Conservation (phyloP, 345 rosid species). For the Erodium maritimum region DNA sequence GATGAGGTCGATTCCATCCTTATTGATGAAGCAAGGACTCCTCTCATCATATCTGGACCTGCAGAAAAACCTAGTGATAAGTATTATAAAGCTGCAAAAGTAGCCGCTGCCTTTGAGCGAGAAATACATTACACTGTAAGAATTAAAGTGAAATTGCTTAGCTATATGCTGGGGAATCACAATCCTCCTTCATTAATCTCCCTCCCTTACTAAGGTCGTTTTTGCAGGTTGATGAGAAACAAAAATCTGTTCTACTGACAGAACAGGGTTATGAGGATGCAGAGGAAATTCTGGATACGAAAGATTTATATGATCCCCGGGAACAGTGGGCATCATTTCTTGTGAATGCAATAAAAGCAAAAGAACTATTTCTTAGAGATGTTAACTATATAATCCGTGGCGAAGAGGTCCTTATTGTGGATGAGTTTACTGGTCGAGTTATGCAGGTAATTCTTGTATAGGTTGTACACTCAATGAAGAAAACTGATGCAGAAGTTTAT, state of each 20-base stretch:
- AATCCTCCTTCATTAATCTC: neutral
- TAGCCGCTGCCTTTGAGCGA: constrained; percentile 74
- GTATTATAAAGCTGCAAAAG: constrained; percentile 87
- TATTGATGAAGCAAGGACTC: constrained; percentile 98
- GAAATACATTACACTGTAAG: constrained; percentile 93
- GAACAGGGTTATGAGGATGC: constrained; percentile 97
- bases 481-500: too few species aligned
- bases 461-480: too few species aligned
- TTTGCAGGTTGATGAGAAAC: constrained; percentile 90
- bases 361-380: constrained; percentile 87
- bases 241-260: constrained; percentile 77
- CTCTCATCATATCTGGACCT: constrained; percentile 84
- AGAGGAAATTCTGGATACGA: constrained; percentile 79
- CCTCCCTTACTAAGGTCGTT: constrained; percentile 12
- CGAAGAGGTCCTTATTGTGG: constrained; percentile 92
- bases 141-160: neutral
- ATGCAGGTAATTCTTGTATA: constrained; percentile 62
- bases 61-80: constrained; percentile 96
- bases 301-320: constrained; percentile 95
- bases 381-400: constrained; percentile 88
- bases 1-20: constrained; percentile 99
- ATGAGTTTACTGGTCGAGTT: constrained; percentile 96
- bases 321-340: constrained; percentile 93
- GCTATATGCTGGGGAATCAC: neutral
- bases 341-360: constrained; percentile 91